Conservation (phyloP, 768 basidiomycete genomes). For the Cytidiella melzeri region DNA sequence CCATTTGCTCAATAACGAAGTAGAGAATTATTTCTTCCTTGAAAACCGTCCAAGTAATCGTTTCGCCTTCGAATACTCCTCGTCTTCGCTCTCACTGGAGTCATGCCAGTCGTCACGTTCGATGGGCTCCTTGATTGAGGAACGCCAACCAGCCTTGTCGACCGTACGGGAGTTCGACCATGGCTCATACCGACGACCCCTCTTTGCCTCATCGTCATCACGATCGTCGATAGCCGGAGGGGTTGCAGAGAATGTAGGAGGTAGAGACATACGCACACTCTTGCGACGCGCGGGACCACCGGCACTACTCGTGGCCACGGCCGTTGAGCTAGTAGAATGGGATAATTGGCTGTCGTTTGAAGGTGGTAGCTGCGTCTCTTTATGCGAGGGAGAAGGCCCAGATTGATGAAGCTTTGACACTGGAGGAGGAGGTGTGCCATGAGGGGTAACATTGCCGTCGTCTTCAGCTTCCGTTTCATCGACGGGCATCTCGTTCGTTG, state of each 20-base stretch:
- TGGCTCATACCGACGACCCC: constrained; percentile 14
- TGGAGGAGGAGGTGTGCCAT: constrained; percentile 9
- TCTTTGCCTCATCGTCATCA: constrained; percentile 17
- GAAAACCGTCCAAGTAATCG: constrained; percentile 42
- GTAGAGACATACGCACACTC: constrained; percentile 72
- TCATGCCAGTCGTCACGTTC: constrained; percentile 57
- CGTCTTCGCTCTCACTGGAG: constrained; percentile 68
- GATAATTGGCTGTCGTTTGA: constrained; percentile 25
- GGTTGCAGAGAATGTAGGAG: constrained; percentile 69
- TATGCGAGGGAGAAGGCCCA: background rate
- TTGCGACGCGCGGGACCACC: constrained; percentile 39
- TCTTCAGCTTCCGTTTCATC: constrained; percentile 27
- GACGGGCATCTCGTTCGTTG: constrained; percentile 50
- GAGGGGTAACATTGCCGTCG: background rate
- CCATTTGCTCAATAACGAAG: too few species aligned
- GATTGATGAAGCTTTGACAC: background rate
- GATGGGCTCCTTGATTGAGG: constrained; percentile 13
- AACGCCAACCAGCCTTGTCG: constrained; percentile 16
- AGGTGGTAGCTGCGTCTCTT: background rate
- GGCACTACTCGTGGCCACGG: constrained; percentile 4
- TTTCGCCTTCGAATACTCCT: constrained; percentile 55
- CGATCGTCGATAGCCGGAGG: constrained; percentile 58
- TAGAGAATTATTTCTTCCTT: constrained; percentile 20
- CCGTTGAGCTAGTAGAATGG: constrained; percentile 19
- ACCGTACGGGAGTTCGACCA: constrained; percentile 14